These are phyloP conservation scores for Corynascus novoguineensis DNA, from an alignment of 495 filamentous ascomycete genomes.

Conservation along the genomic window DNA sequence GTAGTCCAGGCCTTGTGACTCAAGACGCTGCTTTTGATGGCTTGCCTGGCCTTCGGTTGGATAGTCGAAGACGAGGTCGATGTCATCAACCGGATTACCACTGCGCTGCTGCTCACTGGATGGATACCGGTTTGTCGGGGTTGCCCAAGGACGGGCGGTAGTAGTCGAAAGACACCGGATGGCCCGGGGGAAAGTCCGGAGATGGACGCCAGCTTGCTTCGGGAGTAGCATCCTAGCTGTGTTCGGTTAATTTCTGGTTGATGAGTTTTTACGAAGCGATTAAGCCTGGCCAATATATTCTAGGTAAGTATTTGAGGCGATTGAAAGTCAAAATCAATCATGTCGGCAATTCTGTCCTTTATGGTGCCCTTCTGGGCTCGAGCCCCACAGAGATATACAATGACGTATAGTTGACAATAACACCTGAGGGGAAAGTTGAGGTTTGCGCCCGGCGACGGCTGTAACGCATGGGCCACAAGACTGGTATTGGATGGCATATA, in stretches of 20 bases:
- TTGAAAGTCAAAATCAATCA: background rate
- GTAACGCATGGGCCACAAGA: background rate
- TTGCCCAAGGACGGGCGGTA: background rate
- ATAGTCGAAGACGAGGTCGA: constrained; percentile 29
- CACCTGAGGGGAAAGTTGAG: background rate
- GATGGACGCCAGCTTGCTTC: background rate
- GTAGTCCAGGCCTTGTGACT: constrained; percentile 8
- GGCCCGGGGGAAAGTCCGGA: background rate
- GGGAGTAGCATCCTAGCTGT: background rate
- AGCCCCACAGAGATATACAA: background rate
- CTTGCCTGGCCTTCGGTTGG: constrained; percentile 19
- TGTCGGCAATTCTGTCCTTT: background rate
- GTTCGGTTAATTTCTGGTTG: background rate
- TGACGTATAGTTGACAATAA: constrained; percentile 10
- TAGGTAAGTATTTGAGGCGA: background rate
- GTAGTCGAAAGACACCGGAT: constrained; percentile 12
- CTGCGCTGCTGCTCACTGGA: background rate
- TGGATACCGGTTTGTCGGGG: background rate
- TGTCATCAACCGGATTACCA: constrained; percentile 17
- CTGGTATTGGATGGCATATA: background rate
- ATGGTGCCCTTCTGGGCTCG: background rate
- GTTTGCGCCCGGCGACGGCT: background rate
- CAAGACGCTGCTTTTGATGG: constrained; percentile 11
- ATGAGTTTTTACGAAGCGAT: background rate
- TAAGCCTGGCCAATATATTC: background rate